A percentile compares a stretch with the other conserved stretches of the same genome.
These are phyloP conservation scores for Fusarium pseudonygamai DNA, from an alignment of 2,329 filamentous ascomycete species.

Conservation along the genomic window DNA sequence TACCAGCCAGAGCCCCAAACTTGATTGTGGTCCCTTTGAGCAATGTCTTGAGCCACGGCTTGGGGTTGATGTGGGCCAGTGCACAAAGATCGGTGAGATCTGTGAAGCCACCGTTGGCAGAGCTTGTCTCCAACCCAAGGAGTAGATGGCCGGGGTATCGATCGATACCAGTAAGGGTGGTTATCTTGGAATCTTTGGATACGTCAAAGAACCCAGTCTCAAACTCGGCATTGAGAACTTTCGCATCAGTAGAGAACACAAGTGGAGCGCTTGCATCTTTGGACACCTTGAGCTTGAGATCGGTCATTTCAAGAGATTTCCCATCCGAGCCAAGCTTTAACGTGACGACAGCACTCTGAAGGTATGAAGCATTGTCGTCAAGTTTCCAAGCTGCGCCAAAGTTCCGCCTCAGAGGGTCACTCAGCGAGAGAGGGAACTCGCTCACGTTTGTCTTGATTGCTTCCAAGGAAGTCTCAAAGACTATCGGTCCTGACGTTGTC, in stretches of 20 bases:
- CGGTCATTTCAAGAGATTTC: not conserved
- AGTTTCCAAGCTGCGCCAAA: not conserved
- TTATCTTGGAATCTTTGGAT: not conserved
- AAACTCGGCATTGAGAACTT: not conserved
- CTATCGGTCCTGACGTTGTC: not conserved
- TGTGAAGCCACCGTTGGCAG: fast-evolving
- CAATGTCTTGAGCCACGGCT: not conserved
- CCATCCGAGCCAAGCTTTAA: not conserved
- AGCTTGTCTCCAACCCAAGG: fast-evolving
- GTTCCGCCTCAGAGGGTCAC: not conserved
- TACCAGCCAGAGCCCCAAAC: fast-evolving
- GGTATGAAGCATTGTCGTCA: not conserved
- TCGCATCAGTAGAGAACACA: not conserved
- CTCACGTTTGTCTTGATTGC: not conserved
- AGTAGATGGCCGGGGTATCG: not conserved
- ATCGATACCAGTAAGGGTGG: not conserved
- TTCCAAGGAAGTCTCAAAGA: not conserved
- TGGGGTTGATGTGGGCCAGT: fast-evolving
- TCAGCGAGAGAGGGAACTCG: fast-evolving
- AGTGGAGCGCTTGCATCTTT: not conserved
- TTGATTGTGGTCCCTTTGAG: fast-evolving
- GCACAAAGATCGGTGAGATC: not conserved
- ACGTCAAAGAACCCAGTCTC: fast-evolving
- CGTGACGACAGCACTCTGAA: not conserved
- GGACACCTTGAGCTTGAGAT: fast-evolving